Evolutionary conservation across 1,139 yeast species (phyloP).

Genomic region (Candida tropicalis): DNA sequence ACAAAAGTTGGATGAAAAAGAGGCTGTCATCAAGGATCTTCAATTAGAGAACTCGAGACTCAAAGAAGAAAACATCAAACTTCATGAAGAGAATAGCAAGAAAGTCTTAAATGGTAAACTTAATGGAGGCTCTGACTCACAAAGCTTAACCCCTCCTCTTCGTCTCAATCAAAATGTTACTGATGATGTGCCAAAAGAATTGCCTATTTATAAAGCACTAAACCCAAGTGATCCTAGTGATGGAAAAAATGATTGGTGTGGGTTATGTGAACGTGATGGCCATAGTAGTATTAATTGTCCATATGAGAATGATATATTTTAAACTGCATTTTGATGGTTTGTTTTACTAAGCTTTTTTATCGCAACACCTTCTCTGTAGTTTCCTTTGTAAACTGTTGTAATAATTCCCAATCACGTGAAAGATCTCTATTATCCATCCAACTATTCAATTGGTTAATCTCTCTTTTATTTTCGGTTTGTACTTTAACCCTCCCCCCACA

Average conservation of each 20-base stretch:
- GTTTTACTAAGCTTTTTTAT: too few species aligned
- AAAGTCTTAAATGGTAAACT: constrained; percentile 1
- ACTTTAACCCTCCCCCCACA: too few species aligned
- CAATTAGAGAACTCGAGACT: constrained; percentile 19
- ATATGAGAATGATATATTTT: constrained; percentile 59
- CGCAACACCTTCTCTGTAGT: too few species aligned
- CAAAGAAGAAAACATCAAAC: constrained; percentile 12
- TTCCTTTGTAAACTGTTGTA: too few species aligned
- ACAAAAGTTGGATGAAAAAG: constrained; percentile 32
- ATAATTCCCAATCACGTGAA: too few species aligned
- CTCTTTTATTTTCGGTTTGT: too few species aligned
- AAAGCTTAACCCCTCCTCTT: not conserved
- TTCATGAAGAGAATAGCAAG: constrained; percentile 21
- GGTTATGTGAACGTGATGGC: constrained; percentile 86
- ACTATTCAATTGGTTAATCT: too few species aligned
- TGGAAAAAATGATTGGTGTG: constrained; percentile 86
- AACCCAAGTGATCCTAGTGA: constrained; percentile 63
- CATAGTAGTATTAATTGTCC: constrained; percentile 90
- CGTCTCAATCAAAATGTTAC: not conserved
- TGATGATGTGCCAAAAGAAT: constrained; percentile 10
- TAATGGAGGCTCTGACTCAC: too few species aligned
- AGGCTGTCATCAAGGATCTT: constrained; percentile 29
- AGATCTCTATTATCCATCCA: too few species aligned
- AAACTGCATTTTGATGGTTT: constrained; percentile 4
- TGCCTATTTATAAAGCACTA: constrained; percentile 58